These are phyloP conservation scores for Claviceps arundinis DNA, from an alignment of 2,329 filamentous ascomycete genomes.

Conservation along the genomic window DNA sequence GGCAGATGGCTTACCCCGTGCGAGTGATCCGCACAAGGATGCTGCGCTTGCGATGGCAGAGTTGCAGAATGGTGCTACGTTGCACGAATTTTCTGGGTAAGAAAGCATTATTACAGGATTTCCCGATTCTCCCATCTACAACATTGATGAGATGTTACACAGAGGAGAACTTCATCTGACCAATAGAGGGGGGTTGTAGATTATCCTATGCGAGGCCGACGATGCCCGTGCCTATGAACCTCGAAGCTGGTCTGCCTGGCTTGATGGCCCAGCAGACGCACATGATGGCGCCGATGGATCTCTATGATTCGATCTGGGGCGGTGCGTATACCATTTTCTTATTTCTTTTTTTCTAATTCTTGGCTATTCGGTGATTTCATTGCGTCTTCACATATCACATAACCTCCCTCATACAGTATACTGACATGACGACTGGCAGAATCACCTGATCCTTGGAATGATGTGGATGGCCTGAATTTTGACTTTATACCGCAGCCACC, in stretches of 20 bases:
- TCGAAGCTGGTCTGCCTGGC: conserved; percentile 33
- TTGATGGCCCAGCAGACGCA: conserved; percentile 43
- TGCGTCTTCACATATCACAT: no score
- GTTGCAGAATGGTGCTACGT: conserved; percentile 43
- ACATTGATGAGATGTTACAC: background rate
- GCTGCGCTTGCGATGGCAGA: conserved; percentile 52
- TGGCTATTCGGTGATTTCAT: background rate
- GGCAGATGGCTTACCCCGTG: conserved; percentile 12
- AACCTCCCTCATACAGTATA: background rate
- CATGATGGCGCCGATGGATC: conserved; percentile 53
- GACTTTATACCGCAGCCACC: conserved; percentile 47
- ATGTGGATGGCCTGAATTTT: conserved; percentile 42
- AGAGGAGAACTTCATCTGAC: no score
- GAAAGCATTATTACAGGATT: conserved; percentile 1
- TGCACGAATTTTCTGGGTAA: conserved; percentile 32
- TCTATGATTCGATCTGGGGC: conserved; percentile 57
- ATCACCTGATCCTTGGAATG: conserved; percentile 46
- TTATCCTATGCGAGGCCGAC: conserved; percentile 24
- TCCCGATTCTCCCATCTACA: background rate
- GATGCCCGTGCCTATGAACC: conserved; percentile 23
- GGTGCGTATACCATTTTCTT: conserved; percentile 29
- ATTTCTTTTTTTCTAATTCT: background rate
- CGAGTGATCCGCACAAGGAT: conserved; percentile 42
- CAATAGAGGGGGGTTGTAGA: conserved; percentile 7
- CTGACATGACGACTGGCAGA: conserved; percentile 24